phyloP scores from a whole-genome alignment of 2,329 filamentous ascomycete species.

The Laburnicola sp. region DNA sequence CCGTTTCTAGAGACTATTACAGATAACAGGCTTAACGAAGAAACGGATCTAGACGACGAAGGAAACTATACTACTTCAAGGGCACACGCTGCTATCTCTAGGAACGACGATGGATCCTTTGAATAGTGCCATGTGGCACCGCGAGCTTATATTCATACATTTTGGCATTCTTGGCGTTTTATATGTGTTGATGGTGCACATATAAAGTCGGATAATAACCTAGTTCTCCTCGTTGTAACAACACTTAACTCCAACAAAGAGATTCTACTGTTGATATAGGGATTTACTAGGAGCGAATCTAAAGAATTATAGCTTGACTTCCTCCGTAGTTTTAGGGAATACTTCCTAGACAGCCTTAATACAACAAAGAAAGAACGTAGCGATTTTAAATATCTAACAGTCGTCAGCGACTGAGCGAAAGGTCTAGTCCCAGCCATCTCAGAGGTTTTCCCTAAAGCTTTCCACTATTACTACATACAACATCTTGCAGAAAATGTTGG shows the following conservation, averaged over 20 bases:
- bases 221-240: constrained; percentile 7
- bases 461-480: constrained; percentile 7
- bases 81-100: constrained; percentile 9
- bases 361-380: no score
- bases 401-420: constrained; percentile 1
- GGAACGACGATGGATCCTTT: constrained; percentile 6
- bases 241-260: constrained; percentile 9
- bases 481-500: constrained; percentile 7
- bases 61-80: constrained; percentile 11
- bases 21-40: constrained; percentile 1
- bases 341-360: no score
- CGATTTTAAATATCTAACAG: no score
- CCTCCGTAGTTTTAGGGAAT: no score
- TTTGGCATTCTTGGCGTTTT: constrained; percentile 7
- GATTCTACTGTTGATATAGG: constrained; percentile 9
- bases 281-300: constrained; percentile 8
- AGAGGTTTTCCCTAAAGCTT: constrained; percentile 10
- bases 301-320: constrained; percentile 6
- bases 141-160: constrained; percentile 8
- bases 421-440: constrained; percentile 6
- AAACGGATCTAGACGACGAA: constrained; percentile 8
- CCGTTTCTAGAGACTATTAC: constrained; percentile 6
- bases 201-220: constrained; percentile 10
- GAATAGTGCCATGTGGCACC: constrained; percentile 2
- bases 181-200: constrained; percentile 10